Evolutionary conservation across 768 basidiomycete species (phyloP).

Genomic region (Tricholoma saponaceum): DNA sequence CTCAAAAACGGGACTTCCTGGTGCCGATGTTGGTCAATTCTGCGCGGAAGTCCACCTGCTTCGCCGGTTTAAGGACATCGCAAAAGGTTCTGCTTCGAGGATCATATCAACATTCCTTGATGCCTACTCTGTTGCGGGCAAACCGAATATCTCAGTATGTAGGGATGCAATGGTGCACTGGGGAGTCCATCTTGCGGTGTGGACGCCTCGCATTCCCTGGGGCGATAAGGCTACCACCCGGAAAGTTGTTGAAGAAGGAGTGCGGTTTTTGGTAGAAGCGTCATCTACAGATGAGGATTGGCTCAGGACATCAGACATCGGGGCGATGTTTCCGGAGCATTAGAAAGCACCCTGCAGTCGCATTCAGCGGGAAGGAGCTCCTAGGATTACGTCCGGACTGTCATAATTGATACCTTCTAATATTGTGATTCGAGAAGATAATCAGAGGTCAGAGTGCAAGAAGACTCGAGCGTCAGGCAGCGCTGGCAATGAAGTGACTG

Average conservation of each 20-base stretch:
- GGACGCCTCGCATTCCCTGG: constrained; percentile 50
- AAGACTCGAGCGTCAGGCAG: no score
- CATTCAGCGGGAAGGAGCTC: background rate
- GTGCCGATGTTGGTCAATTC: constrained; percentile 61
- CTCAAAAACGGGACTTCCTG: constrained; percentile 51
- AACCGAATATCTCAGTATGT: constrained; percentile 25
- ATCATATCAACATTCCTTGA: constrained; percentile 42
- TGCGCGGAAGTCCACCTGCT: constrained; percentile 55
- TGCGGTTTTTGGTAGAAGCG: constrained; percentile 37
- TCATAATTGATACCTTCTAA: no score
- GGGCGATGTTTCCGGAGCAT: background rate
- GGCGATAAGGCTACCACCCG: constrained; percentile 42
- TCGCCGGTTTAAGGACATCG: constrained; percentile 40
- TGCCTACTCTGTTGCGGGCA: constrained; percentile 33
- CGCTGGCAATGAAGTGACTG: no score
- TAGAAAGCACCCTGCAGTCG: background rate
- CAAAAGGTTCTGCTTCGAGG: constrained; percentile 28
- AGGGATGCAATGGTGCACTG: constrained; percentile 40
- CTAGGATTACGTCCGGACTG: no score
- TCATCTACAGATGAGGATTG: constrained; percentile 2
- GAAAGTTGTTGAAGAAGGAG: constrained; percentile 46
- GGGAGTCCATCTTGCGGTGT: constrained; percentile 52
- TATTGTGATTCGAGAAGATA: no score
- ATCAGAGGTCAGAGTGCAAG: no score
- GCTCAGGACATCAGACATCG: background rate